Evolutionary conservation across 2,329 filamentous ascomycete species (phyloP).

Genomic region (Cladosporium sp.): DNA sequence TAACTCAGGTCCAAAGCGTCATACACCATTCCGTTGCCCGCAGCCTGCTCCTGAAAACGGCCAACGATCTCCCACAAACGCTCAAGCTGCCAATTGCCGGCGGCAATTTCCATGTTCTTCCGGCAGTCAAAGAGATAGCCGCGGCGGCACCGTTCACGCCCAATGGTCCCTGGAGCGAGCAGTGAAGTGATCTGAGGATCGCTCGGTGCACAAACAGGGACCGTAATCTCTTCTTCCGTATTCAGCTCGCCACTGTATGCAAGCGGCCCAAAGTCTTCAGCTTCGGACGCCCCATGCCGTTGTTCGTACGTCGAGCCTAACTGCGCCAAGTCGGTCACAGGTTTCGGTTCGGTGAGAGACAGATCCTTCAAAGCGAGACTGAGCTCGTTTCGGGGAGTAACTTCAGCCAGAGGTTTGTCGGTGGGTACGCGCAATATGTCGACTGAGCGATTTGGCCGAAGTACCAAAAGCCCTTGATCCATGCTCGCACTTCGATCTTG

Average conservation of each 20-base stretch:
- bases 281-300: constrained; percentile 11
- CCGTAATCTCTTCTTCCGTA: constrained; percentile 9
- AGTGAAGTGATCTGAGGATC: constrained; percentile 21
- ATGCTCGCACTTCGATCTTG: constrained; percentile 40
- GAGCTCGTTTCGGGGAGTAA: constrained; percentile 44
- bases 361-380: constrained; percentile 21
- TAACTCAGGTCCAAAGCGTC: constrained; percentile 69
- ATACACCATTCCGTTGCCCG: constrained; percentile 66
- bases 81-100: constrained; percentile 69
- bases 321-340: constrained; percentile 6
- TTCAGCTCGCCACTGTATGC: constrained; percentile 1
- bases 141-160: constrained; percentile 52
- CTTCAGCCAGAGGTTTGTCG: constrained; percentile 37
- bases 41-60: constrained; percentile 60
- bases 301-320: background rate
- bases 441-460: constrained; percentile 50
- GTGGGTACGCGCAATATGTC: constrained; percentile 45
- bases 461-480: constrained; percentile 50
- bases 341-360: constrained; percentile 21
- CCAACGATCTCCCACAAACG: constrained; percentile 75
- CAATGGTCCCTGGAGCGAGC: constrained; percentile 33
- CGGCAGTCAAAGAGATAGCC: constrained; percentile 56
- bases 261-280: constrained; percentile 26
- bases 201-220: constrained; percentile 12
- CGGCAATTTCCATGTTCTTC: constrained; percentile 63